phyloP scores from a whole-genome alignment of 2,329 filamentous ascomycete species.

The Harringtonia aguacate region DNA sequence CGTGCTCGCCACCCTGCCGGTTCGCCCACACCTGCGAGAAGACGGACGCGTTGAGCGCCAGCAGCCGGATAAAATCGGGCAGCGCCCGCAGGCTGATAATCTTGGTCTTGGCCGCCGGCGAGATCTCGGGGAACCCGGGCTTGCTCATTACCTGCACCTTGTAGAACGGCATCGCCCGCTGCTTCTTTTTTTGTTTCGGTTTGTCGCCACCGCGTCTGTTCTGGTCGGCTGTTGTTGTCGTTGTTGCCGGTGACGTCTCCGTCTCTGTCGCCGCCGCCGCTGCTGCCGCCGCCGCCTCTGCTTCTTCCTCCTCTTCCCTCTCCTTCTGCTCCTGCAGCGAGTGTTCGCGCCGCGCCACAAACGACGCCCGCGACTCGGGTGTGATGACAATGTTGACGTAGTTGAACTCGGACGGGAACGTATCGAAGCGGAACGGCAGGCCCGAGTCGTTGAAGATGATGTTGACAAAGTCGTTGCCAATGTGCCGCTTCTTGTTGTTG shows the following conservation, averaged over 20 bases:
- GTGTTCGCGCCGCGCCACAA: conserved; percentile 51
- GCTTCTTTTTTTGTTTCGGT: background rate
- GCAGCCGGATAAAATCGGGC: conserved; percentile 73
- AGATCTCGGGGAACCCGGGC: conserved; percentile 82
- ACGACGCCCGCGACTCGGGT: conserved; percentile 70
- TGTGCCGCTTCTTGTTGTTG: conserved; percentile 82
- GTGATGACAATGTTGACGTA: conserved; percentile 95
- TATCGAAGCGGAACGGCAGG: conserved; percentile 78
- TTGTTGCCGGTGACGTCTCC: too few relatives aligned
- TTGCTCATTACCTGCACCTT: conserved; percentile 83
- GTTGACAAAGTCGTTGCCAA: conserved; percentile 96
- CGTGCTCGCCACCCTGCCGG: conserved; percentile 66
- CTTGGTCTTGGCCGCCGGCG: conserved; percentile 79
- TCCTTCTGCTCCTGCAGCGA: conserved; percentile 16
- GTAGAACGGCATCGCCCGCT: conserved; percentile 50
- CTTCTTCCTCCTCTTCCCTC: conserved; percentile 3
- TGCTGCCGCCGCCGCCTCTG: background rate
- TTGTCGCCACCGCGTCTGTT: too few relatives aligned
- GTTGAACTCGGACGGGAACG: conserved; percentile 90
- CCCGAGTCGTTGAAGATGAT: conserved; percentile 97
- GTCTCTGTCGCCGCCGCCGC: background rate
- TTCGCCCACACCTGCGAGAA: conserved; percentile 86
- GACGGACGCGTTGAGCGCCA: conserved; percentile 87
- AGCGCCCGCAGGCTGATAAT: conserved; percentile 76
- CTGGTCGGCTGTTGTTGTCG: too few relatives aligned